These are phyloP conservation scores for Berberis thunbergii DNA, from an alignment of 164 flowering plant species.

Conservation along the genomic window DNA sequence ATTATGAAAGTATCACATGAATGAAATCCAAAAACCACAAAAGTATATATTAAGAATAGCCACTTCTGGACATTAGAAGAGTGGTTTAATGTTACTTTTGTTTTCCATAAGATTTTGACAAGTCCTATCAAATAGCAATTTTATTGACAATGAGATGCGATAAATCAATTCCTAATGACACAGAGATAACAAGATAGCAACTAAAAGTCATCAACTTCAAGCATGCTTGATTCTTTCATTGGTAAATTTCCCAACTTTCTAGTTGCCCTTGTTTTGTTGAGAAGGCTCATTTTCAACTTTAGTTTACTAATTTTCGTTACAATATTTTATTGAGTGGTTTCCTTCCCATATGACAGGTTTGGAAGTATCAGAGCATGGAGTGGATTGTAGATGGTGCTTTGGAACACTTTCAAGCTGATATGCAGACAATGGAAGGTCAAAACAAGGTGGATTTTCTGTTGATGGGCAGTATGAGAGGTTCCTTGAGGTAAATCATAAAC, in stretches of 20 bases:
- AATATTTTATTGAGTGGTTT: background rate
- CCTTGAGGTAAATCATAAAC: slow-evolving; percentile 33
- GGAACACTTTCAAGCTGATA: slow-evolving; percentile 32
- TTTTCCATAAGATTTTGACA: too few relatives aligned
- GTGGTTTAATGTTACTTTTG: too few relatives aligned
- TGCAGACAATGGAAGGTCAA: slow-evolving; percentile 45
- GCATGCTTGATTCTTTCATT: too few relatives aligned
- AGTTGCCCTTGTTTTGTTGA: background rate
- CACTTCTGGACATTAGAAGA: too few relatives aligned
- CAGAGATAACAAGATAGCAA: too few relatives aligned
- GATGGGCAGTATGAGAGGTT: slow-evolving; percentile 41
- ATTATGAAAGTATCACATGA: too few relatives aligned
- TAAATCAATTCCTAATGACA: too few relatives aligned
- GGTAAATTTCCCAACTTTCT: background rate
- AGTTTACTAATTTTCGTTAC: background rate
- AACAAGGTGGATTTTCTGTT: slow-evolving; percentile 27
- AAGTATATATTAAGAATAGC: too few relatives aligned
- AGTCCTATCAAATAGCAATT: too few relatives aligned
- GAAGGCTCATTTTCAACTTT: background rate
- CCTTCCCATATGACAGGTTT: slow-evolving; percentile 34
- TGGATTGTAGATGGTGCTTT: slow-evolving; percentile 42
- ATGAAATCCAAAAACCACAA: too few relatives aligned
- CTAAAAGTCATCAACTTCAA: too few relatives aligned
- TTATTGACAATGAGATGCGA: too few relatives aligned
- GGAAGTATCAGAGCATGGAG: slow-evolving; percentile 43